These are phyloP conservation scores for Ophiocordyceps unilateralis DNA, from an alignment of 2,329 filamentous ascomycete genomes.

Conservation along the genomic window DNA sequence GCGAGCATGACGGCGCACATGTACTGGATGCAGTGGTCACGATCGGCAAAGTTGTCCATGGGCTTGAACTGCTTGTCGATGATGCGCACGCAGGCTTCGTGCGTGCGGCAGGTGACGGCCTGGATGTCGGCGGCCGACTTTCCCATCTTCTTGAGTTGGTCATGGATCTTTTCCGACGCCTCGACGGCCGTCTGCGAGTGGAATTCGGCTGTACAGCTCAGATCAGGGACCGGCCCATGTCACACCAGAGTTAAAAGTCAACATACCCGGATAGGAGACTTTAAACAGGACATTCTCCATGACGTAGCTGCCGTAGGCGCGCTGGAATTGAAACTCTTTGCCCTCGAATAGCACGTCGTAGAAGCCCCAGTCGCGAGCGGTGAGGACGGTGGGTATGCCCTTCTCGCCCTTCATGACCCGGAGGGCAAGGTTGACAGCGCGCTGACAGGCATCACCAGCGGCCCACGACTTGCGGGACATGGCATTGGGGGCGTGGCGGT, in stretches of 20 bases:
- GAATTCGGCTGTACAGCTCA: constrained; percentile 52
- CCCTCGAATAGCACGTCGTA: constrained; percentile 97
- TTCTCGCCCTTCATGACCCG: constrained; percentile 86
- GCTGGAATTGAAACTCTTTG: constrained; percentile 91
- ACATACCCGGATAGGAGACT: constrained; percentile 85
- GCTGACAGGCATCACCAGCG: constrained; percentile 92
- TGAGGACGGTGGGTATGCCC: constrained; percentile 82
- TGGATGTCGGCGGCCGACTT: constrained; percentile 93
- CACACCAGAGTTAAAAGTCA: not conserved
- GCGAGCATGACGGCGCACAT: constrained; percentile 95
- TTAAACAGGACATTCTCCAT: constrained; percentile 99
- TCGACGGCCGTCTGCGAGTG: constrained; percentile 98
- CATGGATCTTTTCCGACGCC: constrained; percentile 75
- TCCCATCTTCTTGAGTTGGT: constrained; percentile 65
- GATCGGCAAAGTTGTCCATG: constrained; percentile 99
- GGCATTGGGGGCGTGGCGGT: constrained; percentile 95
- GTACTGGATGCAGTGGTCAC: constrained; percentile 99
- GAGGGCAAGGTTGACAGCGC: constrained; percentile 76
- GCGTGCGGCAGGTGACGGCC: constrained; percentile 80
- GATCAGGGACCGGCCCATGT: not conserved
- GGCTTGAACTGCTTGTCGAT: constrained; percentile 99
- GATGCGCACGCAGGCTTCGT: constrained; percentile 96
- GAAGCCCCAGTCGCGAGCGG: constrained; percentile 90
- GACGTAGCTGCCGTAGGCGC: constrained; percentile 91
- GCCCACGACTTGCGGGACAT: constrained; percentile 99